These are phyloP conservation scores for Amanita thiersii DNA, from an alignment of 768 basidiomycete genomes.

Conservation along the genomic window DNA sequence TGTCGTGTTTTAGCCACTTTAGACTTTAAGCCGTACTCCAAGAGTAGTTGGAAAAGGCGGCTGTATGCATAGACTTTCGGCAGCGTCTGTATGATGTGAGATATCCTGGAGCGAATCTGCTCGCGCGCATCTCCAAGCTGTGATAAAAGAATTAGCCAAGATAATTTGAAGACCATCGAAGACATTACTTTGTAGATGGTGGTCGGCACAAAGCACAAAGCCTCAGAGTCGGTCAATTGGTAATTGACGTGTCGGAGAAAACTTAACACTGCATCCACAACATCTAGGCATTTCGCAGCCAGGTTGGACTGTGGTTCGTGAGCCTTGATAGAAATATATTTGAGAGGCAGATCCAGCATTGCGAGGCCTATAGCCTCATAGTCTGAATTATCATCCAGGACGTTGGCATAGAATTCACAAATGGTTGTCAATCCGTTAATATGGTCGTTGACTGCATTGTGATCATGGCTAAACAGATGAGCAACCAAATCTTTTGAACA, in stretches of 20 bases:
- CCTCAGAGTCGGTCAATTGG: constrained; percentile 82
- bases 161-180: not conserved
- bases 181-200: constrained; percentile 76
- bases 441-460: constrained; percentile 90
- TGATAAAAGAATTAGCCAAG: constrained; percentile 8
- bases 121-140: constrained; percentile 93
- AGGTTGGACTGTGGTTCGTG: constrained; percentile 91
- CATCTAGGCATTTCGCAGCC: constrained; percentile 80
- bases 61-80: constrained; percentile 92
- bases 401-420: constrained; percentile 64
- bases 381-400: constrained; percentile 48
- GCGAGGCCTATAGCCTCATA: constrained; percentile 64
- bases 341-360: constrained; percentile 86
- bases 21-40: constrained; percentile 83
- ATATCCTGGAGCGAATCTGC: constrained; percentile 69
- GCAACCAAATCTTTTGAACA: constrained; percentile 67
- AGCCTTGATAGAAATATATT: constrained; percentile 86
- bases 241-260: constrained; percentile 69
- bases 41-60: constrained; percentile 78
- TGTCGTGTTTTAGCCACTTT: constrained; percentile 91
- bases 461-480: constrained; percentile 90
- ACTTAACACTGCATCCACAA: constrained; percentile 68
- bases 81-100: constrained; percentile 76
- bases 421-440: constrained; percentile 69
- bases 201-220: constrained; percentile 81